Evolutionary conservation across 2,329 filamentous ascomycete genomes (phyloP), one percentile per base, ranked within the genome.

Genomic region (Colletotrichum sp.): DNA sequence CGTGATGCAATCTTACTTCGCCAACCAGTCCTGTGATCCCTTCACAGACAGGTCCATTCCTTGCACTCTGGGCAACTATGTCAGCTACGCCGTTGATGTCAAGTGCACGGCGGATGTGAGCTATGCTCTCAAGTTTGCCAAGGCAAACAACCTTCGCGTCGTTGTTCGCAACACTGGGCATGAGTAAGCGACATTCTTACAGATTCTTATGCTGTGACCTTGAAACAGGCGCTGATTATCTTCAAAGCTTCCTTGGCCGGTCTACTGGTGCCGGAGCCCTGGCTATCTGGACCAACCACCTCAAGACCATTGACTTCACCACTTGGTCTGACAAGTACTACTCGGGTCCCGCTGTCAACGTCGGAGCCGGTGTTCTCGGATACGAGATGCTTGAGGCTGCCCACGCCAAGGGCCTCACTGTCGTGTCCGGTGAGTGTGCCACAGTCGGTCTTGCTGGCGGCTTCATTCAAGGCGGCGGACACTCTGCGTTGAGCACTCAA

Each of bases 341-440:
- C 81, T 82, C 77, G 1, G 90, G 91, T 10, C 84, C 84, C n/a
- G 90, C 90, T 0, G 83, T 91, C 15, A 90, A 86, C 30, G 79
- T 92, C 34, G 90, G 88, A 5, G 88, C 91, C 8, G 91, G 91
- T 57, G 86, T 92, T 1, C 84, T 87, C 39, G 89, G 85, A 0
- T 84, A 81, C 32, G 89, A 92, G 60, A 85, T 85, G 0, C 82
- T 88, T 28, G 79, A 82, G 24, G 82, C 84, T 6, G 86, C 88
- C 1, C 75, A 85, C 34, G 77, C 79, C 30, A 52, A 72, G 52
- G 75, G 68, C 5, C 75, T 78, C 24, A 18, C 75, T 15, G 75
- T 78, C 4, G 77, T 78, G 6, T 63, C 75, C 10, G 77, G 77
- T 52, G 77, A 78, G 65, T 78, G 77, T 36, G 71, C 75, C 8